Conservation (phyloP, 441 rosid species). For the Populus hybrid region DNA sequence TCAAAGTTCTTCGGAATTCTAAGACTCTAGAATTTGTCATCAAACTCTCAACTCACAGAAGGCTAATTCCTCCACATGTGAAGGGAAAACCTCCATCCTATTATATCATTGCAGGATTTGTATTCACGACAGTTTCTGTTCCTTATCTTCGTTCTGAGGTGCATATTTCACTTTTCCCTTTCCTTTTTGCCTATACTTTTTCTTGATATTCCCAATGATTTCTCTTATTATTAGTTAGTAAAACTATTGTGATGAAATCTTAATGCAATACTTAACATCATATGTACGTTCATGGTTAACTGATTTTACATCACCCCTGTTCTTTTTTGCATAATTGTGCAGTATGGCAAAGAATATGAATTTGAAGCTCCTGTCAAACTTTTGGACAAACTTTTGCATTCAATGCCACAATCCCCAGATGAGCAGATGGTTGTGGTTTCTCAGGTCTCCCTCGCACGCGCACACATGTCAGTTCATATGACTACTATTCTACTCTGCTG, state of each 20-base stretch:
- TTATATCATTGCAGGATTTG: conserved; percentile 90
- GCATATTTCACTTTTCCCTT: conserved; percentile 9
- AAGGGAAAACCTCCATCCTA: conserved; percentile 81
- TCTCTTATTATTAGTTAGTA: neutral
- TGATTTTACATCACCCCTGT: neutral
- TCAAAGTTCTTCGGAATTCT: conserved; percentile 74
- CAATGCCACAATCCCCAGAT: conserved; percentile 78
- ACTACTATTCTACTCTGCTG: neutral
- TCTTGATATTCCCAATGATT: neutral
- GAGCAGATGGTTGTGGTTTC: conserved; percentile 95
- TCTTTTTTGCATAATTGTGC: conserved; percentile 21
- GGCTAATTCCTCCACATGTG: conserved; percentile 80
- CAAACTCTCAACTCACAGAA: conserved; percentile 75
- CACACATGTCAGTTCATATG: neutral
- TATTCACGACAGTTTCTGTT: conserved; percentile 82
- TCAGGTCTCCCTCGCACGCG: conserved; percentile 44
- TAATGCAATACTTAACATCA: neutral
- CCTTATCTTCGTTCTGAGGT: conserved; percentile 98
- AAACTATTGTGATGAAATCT: neutral
- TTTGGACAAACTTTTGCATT: conserved; percentile 77
- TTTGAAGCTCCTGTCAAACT: conserved; percentile 92
- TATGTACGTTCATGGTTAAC: neutral
- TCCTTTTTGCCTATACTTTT: neutral
- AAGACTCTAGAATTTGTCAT: conserved; percentile 53
- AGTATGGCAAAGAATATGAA: conserved; percentile 95